A percentile compares a stretch with the other conserved stretches of the same genome.
Evolutionary conservation across 345 rosid species (phyloP).

Genomic region (Gynandropsis gynandra): DNA sequence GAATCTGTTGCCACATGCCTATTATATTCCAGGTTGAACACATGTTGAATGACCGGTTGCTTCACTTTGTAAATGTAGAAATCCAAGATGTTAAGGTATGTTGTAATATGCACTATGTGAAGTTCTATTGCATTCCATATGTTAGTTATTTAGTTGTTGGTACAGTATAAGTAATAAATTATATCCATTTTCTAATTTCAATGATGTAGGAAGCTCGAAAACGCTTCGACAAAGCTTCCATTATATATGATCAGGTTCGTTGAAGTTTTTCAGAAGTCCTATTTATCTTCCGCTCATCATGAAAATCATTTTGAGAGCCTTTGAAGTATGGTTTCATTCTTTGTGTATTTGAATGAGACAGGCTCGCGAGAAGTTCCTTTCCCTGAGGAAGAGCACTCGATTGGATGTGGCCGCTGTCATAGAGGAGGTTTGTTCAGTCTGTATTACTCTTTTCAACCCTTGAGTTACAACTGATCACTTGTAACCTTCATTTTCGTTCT

Average conservation of each 20-base stretch:
- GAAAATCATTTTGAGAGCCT: conserved; percentile 9
- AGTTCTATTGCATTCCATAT: background rate
- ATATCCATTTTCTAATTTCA: conserved; percentile 6
- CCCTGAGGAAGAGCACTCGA: conserved; percentile 71
- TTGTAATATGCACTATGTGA: background rate
- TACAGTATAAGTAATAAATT: background rate
- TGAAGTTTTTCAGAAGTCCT: conserved; percentile 9
- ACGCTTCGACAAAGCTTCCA: conserved; percentile 69
- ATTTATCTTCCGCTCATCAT: background rate
- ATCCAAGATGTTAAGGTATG: conserved; percentile 60
- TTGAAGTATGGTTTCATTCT: conserved; percentile 6
- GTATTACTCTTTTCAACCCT: conserved; percentile 9
- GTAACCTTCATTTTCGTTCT: conserved; percentile 22
- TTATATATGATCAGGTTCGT: conserved; percentile 58
- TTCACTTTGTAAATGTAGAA: conserved; percentile 47
- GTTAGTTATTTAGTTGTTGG: background rate
- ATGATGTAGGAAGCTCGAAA: conserved; percentile 59
- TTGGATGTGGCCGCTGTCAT: conserved; percentile 52
- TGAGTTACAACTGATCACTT: conserved; percentile 11
- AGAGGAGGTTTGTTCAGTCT: conserved; percentile 53
- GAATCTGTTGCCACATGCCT: conserved; percentile 6
- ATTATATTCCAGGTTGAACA: conserved; percentile 47
- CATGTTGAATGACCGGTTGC: conserved; percentile 51
- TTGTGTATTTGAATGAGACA: conserved; percentile 25
- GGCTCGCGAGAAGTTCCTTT: conserved; percentile 77